Base-by-base conservation (phyloP, 2,329 filamentous ascomycete species). In the Pleochaeta shiraiana region DNA sequence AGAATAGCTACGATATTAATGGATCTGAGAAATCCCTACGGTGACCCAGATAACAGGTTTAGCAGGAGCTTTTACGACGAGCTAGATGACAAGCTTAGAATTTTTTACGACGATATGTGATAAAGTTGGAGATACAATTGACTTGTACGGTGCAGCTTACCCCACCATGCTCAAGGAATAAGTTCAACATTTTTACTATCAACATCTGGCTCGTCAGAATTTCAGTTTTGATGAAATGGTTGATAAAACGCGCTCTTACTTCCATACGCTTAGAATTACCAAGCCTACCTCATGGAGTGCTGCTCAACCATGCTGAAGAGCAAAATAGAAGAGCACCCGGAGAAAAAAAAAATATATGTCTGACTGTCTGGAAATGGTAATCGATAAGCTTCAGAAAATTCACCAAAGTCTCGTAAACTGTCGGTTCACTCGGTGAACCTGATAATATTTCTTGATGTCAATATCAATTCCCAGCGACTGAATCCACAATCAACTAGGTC, bases 271-370 rank as follows among this genome's bases (percentile, higher is more conserved):
- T 14, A 34, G 24, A 60, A 60, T 9, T 60, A 14, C 24, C 50
- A 55, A 26, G 50, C 50, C 14, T 55, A 30, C 9, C 50, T 55
- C 28, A 26, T n/a, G n/a, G 45, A 53, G 45, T 53, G 7, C 14
- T n/a, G 3, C 24, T 53, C 45, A 53, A 53, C 45, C 2, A 59
- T 59, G 0, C 47, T 53, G 24, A 11, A 53, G 47, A 4, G 47
- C 24, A 26, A 19, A 2, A 53, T n/a, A 53, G 47, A 12, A n/a
- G 9, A 19, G 3, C 47, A 53, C 47, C 47, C 47, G 24, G 9
- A 53, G 47, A 53, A 53, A 53, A 53, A 53, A n/a, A 4, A n/a
- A n/a, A n/a, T n/a, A n/a, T n/a, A n/a, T n/a, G 47, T 53, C 47
- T 53, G 47, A 11, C 12, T 53, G 47, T 21, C 47, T 53, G 16